Evolutionary conservation across 2,329 filamentous ascomycete species (phyloP).

Genomic region (Aureobasidium sp.): DNA sequence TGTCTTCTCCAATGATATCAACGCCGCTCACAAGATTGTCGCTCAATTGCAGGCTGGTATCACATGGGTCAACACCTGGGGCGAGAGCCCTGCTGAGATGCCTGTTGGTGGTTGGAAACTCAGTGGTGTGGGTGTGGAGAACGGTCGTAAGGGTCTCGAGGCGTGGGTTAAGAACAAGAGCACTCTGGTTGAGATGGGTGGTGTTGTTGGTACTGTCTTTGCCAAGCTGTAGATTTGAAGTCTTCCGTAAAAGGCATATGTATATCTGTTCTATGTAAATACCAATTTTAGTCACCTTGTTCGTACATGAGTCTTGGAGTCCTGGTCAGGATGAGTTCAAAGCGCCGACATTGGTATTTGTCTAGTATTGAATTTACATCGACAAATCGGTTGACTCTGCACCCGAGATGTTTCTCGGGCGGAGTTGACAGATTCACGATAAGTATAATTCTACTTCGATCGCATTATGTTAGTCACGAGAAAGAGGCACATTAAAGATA

Average conservation of each 20-base stretch:
- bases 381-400: too few relatives aligned
- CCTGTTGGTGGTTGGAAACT: slow-evolving; percentile 87
- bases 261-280: not conserved
- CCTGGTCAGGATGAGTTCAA: too few relatives aligned
- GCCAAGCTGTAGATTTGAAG: slow-evolving; percentile 40
- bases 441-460: too few relatives aligned
- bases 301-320: not conserved
- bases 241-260: not conserved
- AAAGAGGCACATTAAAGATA: too few relatives aligned
- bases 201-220: slow-evolving; percentile 63
- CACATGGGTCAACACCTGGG: slow-evolving; percentile 90
- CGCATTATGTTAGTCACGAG: too few relatives aligned
- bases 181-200: slow-evolving; percentile 74
- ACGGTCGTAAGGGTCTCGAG: slow-evolving; percentile 68
- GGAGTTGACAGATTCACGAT: too few relatives aligned
- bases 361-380: too few relatives aligned
- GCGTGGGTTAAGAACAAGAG: slow-evolving; percentile 84
- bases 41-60: slow-evolving; percentile 70
- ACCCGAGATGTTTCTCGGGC: too few relatives aligned
- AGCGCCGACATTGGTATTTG: not conserved
- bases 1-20: slow-evolving; percentile 70
- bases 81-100: slow-evolving; percentile 88
- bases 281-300: not conserved
- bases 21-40: slow-evolving; percentile 63
- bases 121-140: slow-evolving; percentile 81